These are phyloP conservation scores for Camelina hispida DNA, from an alignment of 345 rosid genomes.

Conservation along the genomic window DNA sequence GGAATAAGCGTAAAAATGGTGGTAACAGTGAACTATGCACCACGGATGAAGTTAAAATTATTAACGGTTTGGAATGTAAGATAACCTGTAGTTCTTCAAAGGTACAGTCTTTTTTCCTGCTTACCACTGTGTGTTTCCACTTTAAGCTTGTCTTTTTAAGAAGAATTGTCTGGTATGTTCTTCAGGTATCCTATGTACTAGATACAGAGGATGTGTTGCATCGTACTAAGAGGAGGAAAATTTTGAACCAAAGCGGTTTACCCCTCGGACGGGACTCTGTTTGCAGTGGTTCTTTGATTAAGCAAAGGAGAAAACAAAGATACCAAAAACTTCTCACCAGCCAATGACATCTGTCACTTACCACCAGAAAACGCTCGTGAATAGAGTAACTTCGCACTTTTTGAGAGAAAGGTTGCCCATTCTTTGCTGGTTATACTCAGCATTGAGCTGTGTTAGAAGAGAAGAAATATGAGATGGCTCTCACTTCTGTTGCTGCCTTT, in stretches of 20 bases:
- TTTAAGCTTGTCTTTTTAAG: not conserved
- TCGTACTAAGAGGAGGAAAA: constrained; percentile 50
- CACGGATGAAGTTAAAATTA: constrained; percentile 63
- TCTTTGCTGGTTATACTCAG: constrained; percentile 34
- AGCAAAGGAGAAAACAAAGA: constrained; percentile 51
- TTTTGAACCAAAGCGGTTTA: constrained; percentile 38
- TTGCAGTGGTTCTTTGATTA: constrained; percentile 44
- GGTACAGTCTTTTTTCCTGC: constrained; percentile 50
- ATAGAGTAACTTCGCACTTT: constrained; percentile 22
- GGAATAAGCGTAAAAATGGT: constrained; percentile 62
- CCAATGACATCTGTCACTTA: constrained; percentile 25
- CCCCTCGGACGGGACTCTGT: constrained; percentile 39
- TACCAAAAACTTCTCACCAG: constrained; percentile 51
- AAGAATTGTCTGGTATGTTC: constrained; percentile 5
- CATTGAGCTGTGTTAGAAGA: constrained; percentile 29
- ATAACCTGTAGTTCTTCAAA: constrained; percentile 91
- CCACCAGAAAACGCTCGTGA: constrained; percentile 14
- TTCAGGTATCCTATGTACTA: constrained; percentile 87
- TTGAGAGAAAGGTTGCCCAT: constrained; percentile 37
- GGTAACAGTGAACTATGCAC: constrained; percentile 51
- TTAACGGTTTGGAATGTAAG: constrained; percentile 92
- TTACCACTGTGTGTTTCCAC: constrained; percentile 1
- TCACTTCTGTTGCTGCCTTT: constrained; percentile 16
- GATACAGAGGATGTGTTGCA: constrained; percentile 91
- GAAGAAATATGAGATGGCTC: constrained; percentile 24